Conservation (phyloP, 805 yeast genomes). For the Kregervanrija pseudodelftensis region DNA sequence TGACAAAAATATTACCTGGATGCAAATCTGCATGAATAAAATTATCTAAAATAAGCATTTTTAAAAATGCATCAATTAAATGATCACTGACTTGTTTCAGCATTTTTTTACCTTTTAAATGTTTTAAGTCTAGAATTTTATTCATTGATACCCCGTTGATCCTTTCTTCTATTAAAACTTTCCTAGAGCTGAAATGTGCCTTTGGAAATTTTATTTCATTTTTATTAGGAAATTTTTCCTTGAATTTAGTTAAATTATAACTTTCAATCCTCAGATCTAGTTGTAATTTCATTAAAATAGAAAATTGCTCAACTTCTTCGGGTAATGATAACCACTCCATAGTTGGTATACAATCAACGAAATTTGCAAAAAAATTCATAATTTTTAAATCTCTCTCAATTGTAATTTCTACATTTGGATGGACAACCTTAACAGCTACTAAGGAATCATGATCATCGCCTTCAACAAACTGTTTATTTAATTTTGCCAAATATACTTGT, state of each 20-base stretch:
- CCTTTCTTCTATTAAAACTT: conserved; percentile 79
- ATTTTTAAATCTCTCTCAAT: conserved; percentile 77
- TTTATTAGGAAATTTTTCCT: conserved; percentile 52
- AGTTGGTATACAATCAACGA: conserved; percentile 72
- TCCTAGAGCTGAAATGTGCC: conserved; percentile 62
- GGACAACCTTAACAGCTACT: conserved; percentile 90
- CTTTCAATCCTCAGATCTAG: conserved; percentile 88
- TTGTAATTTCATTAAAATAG: conserved; percentile 79
- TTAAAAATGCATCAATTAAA: conserved; percentile 83
- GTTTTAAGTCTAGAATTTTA: conserved; percentile 46
- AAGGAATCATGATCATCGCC: conserved; percentile 36
- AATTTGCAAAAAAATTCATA: conserved; percentile 72
- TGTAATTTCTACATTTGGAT: conserved; percentile 70
- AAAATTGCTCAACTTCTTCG: conserved; percentile 85
- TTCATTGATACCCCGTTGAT: conserved; percentile 81
- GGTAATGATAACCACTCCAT: conserved; percentile 98
- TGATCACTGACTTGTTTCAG: conserved; percentile 70
- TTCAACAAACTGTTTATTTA: conserved; percentile 36
- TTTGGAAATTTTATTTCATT: conserved; percentile 72
- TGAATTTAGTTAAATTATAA: conserved; percentile 64
- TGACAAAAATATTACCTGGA: conserved; percentile 83
- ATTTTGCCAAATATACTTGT: conserved; percentile 78
- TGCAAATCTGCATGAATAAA: conserved; percentile 96
- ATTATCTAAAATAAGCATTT: conserved; percentile 88
- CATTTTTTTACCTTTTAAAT: conserved; percentile 37